These are phyloP conservation scores for Phytophthora pisi DNA, from an alignment of 352 stramenopile species.

Conservation along the genomic window DNA sequence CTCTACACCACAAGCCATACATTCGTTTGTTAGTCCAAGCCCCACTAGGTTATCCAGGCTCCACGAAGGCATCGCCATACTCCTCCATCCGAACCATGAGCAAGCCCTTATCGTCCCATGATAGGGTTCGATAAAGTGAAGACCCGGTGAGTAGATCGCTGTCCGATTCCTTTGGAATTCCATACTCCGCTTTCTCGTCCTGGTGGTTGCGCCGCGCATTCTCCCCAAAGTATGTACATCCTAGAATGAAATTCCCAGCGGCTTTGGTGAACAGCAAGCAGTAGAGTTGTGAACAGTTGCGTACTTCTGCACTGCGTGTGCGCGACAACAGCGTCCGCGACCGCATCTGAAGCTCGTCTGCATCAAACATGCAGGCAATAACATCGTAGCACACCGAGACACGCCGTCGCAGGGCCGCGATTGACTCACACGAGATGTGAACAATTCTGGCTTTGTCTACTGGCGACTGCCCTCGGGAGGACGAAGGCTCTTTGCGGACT, in stretches of 20 bases:
- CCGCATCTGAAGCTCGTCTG: conserved; percentile 19
- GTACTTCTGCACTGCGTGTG: conserved; percentile 25
- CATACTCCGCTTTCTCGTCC: conserved; percentile 18
- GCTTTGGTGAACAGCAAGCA: conserved; percentile 52
- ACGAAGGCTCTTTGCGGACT: conserved; percentile 1
- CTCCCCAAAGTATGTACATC: conserved; percentile 43
- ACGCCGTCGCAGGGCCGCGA: conserved; percentile 24
- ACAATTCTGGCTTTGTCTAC: background rate
- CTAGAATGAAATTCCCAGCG: conserved; percentile 39
- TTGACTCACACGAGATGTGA: conserved; percentile 8
- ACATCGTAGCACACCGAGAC: conserved; percentile 22
- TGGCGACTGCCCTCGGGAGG: background rate
- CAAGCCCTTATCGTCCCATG: conserved; percentile 15
- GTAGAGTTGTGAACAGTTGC: conserved; percentile 56
- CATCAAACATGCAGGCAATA: conserved; percentile 46
- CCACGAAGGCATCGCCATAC: conserved; percentile 18
- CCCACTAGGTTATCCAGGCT: background rate
- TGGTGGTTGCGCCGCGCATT: conserved; percentile 25
- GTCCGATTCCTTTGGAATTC: conserved; percentile 17
- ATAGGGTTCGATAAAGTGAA: conserved; percentile 10
- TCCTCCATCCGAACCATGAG: conserved; percentile 43
- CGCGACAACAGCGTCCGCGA: conserved; percentile 25
- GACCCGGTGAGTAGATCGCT: conserved; percentile 10
- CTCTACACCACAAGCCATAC: conserved; percentile 26
- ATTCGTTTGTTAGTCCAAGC: background rate